Evolutionary conservation across 2,329 filamentous ascomycete genomes (phyloP), one percentile per base, ranked within the genome.

Genomic region (Xylaria sp.): DNA sequence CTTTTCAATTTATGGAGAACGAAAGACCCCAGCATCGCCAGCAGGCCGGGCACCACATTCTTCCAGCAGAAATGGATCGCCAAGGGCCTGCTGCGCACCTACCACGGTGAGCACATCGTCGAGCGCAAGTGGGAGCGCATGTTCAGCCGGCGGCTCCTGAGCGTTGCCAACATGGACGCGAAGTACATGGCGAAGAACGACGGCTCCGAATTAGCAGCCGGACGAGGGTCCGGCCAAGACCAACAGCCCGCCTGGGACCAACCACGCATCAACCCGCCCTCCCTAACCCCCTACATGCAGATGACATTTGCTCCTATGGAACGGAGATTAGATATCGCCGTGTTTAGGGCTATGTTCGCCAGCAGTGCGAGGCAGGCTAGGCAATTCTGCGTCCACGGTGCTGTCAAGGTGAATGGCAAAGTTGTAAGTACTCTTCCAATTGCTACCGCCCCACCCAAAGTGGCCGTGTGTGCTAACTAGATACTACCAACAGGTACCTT

Each of bases 31-130:
- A 78, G 75, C 17, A 81, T 83, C 67, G 77, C 74, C 69, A 76
- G 78, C 36, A 77, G 72, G 21, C 76, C 78, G 17, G 74, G 74
- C 59, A 81, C 83, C 70, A 98, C 94, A 53, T 97, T 96, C 83
- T 99, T 97, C 87, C 95, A 98, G 85, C 95, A 98, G 82, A 99
- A 99, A 91, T 99, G 95, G 95, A 81, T 83, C 1, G 93, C 95
- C 76, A 99, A 99, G 82, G 89, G 94, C 24, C 80, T 90, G 72
- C 89, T 93, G 50, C 90, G 96, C 73, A 90, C 87, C 71, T 99
- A 98, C 81, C 96, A 99, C 83, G 96, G 95, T 81, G 95, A 98
- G 79, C 93, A 97, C 78, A 91, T 99, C 74, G 90, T 91, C 72
- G 96, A 99, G 84, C 90, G 92, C 79, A 92, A 96, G 83, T 99